Base-by-base conservation (phyloP, 176 grass and related monocot species). In the Dendrocalamus sinicus region DNA sequence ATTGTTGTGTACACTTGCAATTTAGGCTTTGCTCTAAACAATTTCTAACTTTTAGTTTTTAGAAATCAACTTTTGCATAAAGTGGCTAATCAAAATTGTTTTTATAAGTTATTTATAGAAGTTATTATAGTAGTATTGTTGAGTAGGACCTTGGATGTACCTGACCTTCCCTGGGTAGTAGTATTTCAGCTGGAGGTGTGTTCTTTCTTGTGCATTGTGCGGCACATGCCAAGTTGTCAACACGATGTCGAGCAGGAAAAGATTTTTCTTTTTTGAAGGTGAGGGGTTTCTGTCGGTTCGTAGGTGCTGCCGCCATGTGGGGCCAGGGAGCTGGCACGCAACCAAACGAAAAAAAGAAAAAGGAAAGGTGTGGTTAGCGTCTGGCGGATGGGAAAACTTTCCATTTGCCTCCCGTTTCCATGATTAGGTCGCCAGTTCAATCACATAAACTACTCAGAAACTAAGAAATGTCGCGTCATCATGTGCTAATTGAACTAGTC, bases 371-470 rank as follows among this genome's bases (percentile, higher is more conserved):
- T 13, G 39, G 50, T 58, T 81, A 75, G 81, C 82, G 70, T 84
- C 23, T 87, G 84, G 89, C 73, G 68, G 89, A 45, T 48, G 83
- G 51, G 77, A 43, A 64, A 75, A 17, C 62, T 76, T 84, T 58
- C 70, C 32, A 1, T 81, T 81, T 13, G 67, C 78, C 55, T 64
- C 46, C 23, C 15, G 73, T 74, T 84, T 72, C 61, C 85, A 91
- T 88, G 89, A 91, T 87, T 91, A 88, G 85, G 89, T 88, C 51
- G 89, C 81, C 62, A 80, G 89, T 91, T 88, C 81, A 53, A 88
- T 84, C 76, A 16, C 85, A 80, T 61, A 32, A 63, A 73, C 84
- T 61, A 64, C 76, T 91, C 84, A 20, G 75, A 83, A 88, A 76
- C 76, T 75, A 88, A 74, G 85, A 75, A 91, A 79, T 45, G 84